Percentiles rank a stretch among this genome's conserved stretches.
phyloP scores from a whole-genome alignment of 768 basidiomycete species.

The Dacryopinax spathularia region DNA sequence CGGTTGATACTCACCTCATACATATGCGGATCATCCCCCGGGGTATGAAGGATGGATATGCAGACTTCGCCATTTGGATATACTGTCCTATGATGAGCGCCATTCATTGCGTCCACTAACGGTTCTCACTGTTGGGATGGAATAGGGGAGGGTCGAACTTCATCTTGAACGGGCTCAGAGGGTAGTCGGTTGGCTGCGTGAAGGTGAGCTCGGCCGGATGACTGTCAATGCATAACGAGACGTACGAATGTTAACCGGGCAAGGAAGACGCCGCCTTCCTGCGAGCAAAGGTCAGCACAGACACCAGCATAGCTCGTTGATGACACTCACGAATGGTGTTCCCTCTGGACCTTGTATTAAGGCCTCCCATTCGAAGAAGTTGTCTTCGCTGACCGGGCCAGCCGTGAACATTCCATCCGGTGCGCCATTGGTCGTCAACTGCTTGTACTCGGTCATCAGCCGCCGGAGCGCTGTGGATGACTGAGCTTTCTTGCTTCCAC shows the following conservation, averaged over 20 bases:
- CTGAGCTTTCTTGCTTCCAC: neutral
- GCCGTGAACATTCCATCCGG: constrained; percentile 97
- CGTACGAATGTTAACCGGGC: constrained; percentile 8
- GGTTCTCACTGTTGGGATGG: constrained; percentile 82
- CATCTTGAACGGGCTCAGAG: constrained; percentile 98
- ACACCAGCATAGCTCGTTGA: neutral
- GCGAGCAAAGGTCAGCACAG: constrained; percentile 5
- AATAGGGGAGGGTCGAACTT: constrained; percentile 93
- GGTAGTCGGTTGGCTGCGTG: constrained; percentile 75
- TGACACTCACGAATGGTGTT: constrained; percentile 67
- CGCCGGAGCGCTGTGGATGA: constrained; percentile 60
- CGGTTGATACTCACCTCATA: constrained; percentile 38
- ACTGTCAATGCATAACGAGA: neutral
- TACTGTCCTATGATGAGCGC: constrained; percentile 17
- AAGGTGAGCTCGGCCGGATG: neutral
- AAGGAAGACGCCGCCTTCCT: constrained; percentile 73
- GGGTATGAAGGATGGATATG: constrained; percentile 33
- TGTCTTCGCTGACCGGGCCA: constrained; percentile 78
- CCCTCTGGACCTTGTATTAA: constrained; percentile 87
- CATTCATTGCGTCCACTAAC: constrained; percentile 21
- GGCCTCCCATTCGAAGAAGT: constrained; percentile 95
- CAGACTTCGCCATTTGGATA: constrained; percentile 33
- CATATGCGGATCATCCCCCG: constrained; percentile 30
- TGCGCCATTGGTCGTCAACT: constrained; percentile 66
- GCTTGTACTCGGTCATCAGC: constrained; percentile 87